phyloP scores from a whole-genome alignment of 108 stramenopile species.

The Skeletonema potamos region DNA sequence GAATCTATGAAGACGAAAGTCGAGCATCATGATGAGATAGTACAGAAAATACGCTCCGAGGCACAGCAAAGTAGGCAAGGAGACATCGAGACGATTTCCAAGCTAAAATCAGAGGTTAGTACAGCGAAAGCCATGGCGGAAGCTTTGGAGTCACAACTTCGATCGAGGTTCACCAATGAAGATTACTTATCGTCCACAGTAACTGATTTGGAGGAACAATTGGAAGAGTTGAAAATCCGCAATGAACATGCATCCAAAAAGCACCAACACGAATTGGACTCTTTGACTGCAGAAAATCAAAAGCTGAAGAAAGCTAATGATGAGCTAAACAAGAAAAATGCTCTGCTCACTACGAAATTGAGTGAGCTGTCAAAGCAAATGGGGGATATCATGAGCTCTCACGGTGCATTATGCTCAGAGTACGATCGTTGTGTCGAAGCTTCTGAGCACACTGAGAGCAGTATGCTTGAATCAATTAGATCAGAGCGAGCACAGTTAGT shows the following conservation, averaged over 20 bases:
- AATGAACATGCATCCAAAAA: constrained; percentile 41
- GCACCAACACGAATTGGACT: constrained; percentile 44
- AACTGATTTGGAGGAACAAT: constrained; percentile 40
- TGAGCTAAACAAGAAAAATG: constrained; percentile 48
- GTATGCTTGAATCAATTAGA: constrained; percentile 40
- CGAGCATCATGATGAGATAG: constrained; percentile 35
- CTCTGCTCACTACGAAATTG: constrained; percentile 28
- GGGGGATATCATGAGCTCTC: constrained; percentile 47
- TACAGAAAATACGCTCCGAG: constrained; percentile 28
- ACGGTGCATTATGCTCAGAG: constrained; percentile 49
- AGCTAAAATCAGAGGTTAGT: constrained; percentile 46
- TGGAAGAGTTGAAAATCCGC: constrained; percentile 39
- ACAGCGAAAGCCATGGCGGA: constrained; percentile 58
- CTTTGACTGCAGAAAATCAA: constrained; percentile 34
- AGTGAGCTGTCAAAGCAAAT: constrained; percentile 49
- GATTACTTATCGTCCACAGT: constrained; percentile 54
- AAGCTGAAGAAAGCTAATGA: constrained; percentile 36
- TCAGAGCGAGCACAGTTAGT: constrained; percentile 42
- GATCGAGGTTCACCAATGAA: constrained; percentile 54
- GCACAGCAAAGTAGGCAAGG: constrained; percentile 22
- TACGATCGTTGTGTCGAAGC: constrained; percentile 54
- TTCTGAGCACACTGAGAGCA: constrained; percentile 30
- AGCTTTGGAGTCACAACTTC: constrained; percentile 53
- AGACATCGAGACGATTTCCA: constrained; percentile 42
- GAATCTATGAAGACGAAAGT: constrained; percentile 32